phyloP scores from a whole-genome alignment of 2,329 filamentous ascomycete species.

The Alternaria tenuissima region DNA sequence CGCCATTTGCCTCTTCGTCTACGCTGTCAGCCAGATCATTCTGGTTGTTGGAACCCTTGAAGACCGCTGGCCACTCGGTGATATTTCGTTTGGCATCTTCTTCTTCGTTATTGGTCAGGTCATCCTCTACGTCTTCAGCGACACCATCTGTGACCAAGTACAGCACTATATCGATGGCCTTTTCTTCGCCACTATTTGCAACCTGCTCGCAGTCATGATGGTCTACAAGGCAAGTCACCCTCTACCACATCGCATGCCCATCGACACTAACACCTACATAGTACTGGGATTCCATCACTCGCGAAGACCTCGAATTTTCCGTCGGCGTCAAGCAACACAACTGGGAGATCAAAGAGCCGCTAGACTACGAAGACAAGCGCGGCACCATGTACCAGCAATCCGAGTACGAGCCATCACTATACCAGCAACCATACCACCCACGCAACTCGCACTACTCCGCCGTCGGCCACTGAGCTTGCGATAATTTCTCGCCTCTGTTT shows the following conservation, averaged over 20 bases:
- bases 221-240: constrained; percentile 83
- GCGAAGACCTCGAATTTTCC: constrained; percentile 97
- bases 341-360: constrained; percentile 93
- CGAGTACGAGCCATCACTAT: constrained; percentile 62
- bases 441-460: constrained; percentile 49
- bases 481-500: constrained; percentile 1
- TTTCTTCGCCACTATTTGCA: constrained; percentile 94
- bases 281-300: constrained; percentile 99
- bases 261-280: constrained; percentile 50
- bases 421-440: constrained; percentile 45
- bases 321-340: constrained; percentile 95
- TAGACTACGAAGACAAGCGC: constrained; percentile 81
- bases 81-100: constrained; percentile 88
- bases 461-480: constrained; percentile 36
- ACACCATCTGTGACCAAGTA: constrained; percentile 80
- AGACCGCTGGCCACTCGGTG: constrained; percentile 93
- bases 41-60: constrained; percentile 89
- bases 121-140: constrained; percentile 87
- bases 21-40: constrained; percentile 85
- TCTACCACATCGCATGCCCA: not conserved
- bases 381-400: constrained; percentile 77
- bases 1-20: constrained; percentile 84
- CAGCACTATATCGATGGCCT: constrained; percentile 94
- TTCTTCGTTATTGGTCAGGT: constrained; percentile 94
- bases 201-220: constrained; percentile 98